A percentile compares a stretch with the other conserved stretches of the same genome.
Evolutionary conservation across 2,329 filamentous ascomycete species (phyloP).

Genomic region (Paecilomyces sp.): DNA sequence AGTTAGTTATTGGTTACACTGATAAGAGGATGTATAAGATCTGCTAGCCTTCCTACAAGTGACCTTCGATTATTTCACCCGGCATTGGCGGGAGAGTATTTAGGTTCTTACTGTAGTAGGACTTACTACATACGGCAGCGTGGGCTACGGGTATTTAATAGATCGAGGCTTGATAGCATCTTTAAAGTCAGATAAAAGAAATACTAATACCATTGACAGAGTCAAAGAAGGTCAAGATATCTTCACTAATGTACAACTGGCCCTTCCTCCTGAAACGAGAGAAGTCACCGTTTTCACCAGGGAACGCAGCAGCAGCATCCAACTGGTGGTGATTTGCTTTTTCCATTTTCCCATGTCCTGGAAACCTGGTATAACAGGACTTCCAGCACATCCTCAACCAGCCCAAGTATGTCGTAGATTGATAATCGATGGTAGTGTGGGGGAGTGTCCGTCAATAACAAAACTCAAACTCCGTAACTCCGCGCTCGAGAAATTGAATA

Average conservation of each 20-base stretch:
- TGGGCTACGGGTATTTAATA: background rate
- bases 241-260: background rate
- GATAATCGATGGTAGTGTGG: background rate
- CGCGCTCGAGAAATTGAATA: slow-evolving; percentile 6
- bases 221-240: background rate
- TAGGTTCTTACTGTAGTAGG: too few species aligned
- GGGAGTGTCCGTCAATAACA: background rate
- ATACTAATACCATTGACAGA: background rate
- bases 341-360: background rate
- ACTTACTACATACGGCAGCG: background rate
- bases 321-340: background rate
- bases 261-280: background rate
- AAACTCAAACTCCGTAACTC: slow-evolving; percentile 6
- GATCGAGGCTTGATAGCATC: background rate
- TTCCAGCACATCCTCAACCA: background rate
- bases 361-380: background rate
- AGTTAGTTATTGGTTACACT: too few species aligned
- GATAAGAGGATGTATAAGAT: too few species aligned
- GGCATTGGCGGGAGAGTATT: too few species aligned
- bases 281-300: background rate
- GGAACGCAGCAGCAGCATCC: background rate
- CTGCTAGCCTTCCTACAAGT: too few species aligned
- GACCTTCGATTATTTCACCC: too few species aligned
- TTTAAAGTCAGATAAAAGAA: background rate
- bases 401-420: background rate